A percentile compares a stretch with the other conserved stretches of the same genome.
phyloP scores from a whole-genome alignment of 2,329 filamentous ascomycete genomes.

The Xylariaceae sp. region DNA sequence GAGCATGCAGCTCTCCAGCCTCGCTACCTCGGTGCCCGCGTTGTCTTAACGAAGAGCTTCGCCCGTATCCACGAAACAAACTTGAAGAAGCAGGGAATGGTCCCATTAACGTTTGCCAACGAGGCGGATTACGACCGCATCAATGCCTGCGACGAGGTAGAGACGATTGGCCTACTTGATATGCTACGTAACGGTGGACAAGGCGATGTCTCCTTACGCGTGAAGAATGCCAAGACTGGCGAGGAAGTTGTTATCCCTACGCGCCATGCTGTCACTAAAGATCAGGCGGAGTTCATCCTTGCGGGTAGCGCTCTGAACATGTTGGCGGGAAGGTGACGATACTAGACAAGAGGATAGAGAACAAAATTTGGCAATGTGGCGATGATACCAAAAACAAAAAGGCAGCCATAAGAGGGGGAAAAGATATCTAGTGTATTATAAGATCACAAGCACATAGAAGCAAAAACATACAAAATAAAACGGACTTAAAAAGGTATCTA shows the following conservation, averaged over 20 bases:
- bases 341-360: background rate
- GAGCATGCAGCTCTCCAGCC: constrained; percentile 90
- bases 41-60: constrained; percentile 83
- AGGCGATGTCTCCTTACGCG: constrained; percentile 67
- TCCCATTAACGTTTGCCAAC: constrained; percentile 85
- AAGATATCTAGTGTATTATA: background rate
- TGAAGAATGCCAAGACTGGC: constrained; percentile 58
- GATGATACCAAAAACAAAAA: background rate
- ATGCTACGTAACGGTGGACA: constrained; percentile 74
- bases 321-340: constrained; percentile 56
- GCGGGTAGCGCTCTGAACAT: constrained; percentile 92
- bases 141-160: constrained; percentile 75
- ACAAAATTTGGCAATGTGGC: background rate
- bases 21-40: constrained; percentile 78
- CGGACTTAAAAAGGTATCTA: no score
- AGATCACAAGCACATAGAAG: no score
- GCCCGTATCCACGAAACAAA: constrained; percentile 94
- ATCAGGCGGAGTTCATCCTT: constrained; percentile 88
- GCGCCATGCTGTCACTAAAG: constrained; percentile 83
- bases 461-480: no score
- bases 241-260: constrained; percentile 68
- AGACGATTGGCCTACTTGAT: constrained; percentile 78
- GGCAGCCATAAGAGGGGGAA: background rate
- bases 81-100: constrained; percentile 94
- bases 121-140: constrained; percentile 86